Evolutionary conservation across 768 basidiomycete genomes (phyloP), one percentile per base, ranked within the genome.

Genomic region (Flagelloscypha sp.): DNA sequence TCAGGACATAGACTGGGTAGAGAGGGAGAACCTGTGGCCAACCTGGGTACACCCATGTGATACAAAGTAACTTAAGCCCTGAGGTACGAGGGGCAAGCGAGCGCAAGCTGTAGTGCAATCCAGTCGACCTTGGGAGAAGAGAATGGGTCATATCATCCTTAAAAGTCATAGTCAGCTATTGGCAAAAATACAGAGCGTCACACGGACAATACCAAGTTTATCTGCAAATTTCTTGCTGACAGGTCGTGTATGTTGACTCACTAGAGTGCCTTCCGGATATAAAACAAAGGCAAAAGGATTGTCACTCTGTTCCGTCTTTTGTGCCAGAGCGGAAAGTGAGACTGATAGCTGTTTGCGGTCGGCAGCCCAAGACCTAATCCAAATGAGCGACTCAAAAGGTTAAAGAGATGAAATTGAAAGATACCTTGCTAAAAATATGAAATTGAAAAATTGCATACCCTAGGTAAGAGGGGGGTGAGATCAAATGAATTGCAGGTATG

Each of bases 251-350:
- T 90, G 66, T 43, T 74, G 70, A 56, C 87, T 90, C 10, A 93
- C 83, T 18, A 98, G 79, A 4, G 94, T 97, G 20, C 95, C 95
- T 56, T 99, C 95, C 1, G 95, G 95, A 55, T 93, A 98, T 30
- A 97, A 68, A 37, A 97, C 66, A 47, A 94, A 76, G 42, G 81
- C 79, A 27, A 95, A 65, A 0, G 88, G 83, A 17, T 68, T 74
- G 43, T 82, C 70, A 49, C 76, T 66, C 33, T 69, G 57, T 49
- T 83, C 74, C n/a, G 83, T 79, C 21, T 70, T 69, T 34, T 66
- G 68, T 1, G 81, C 90, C 10, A 94, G 63, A 27, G 72, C 65
- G 0, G 79, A 74, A 15, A 95, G 70, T 38, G 76, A 69, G 15
- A 64, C 58, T 18, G 78, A 71, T 5, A 95, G 67, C 42, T 79